Evolutionary conservation across 805 yeast species (phyloP).

Genomic region (Candida loeiensis): DNA sequence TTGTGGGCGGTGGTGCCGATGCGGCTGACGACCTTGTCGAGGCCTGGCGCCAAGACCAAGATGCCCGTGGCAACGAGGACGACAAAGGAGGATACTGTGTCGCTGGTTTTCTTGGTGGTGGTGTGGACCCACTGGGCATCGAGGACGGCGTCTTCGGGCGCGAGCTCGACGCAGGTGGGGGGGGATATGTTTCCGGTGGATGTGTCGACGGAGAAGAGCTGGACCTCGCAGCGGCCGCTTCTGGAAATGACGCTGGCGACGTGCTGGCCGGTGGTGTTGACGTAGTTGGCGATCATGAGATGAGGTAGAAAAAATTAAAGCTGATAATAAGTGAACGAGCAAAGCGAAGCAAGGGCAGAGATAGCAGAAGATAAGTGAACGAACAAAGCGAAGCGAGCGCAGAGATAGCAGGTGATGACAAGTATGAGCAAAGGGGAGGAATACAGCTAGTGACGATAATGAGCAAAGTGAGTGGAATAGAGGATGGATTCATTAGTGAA

Average conservation of each 20-base stretch:
- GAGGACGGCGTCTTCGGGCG: conserved; percentile 34
- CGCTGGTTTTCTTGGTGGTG: background rate
- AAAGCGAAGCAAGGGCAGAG: too few relatives aligned
- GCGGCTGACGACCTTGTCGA: conserved; percentile 35
- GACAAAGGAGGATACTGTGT: background rate
- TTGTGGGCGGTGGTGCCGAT: conserved; percentile 15
- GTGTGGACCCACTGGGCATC: conserved; percentile 35
- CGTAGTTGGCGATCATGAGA: conserved; percentile 9
- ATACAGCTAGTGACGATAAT: too few relatives aligned
- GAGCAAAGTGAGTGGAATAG: too few relatives aligned
- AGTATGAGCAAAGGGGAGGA: too few relatives aligned
- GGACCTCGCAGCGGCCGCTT: conserved; percentile 45
- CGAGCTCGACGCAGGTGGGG: conserved; percentile 35
- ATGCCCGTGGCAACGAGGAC: conserved; percentile 27
- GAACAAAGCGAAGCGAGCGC: too few relatives aligned
- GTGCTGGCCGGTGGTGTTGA: conserved; percentile 29
- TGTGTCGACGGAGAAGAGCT: conserved; percentile 27
- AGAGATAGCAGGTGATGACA: too few relatives aligned
- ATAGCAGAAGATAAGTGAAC: background rate
- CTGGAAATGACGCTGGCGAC: conserved; percentile 41
- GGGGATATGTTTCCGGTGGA: conserved; percentile 9
- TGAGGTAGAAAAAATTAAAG: background rate
- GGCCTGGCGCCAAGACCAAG: conserved; percentile 42
- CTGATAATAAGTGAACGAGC: background rate
- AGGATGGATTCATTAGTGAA: too few relatives aligned